A percentile compares a stretch with the other conserved stretches of the same genome.
These are phyloP conservation scores for Penicillium italicum DNA, from an alignment of 2,329 filamentous ascomycete genomes.

Conservation along the genomic window DNA sequence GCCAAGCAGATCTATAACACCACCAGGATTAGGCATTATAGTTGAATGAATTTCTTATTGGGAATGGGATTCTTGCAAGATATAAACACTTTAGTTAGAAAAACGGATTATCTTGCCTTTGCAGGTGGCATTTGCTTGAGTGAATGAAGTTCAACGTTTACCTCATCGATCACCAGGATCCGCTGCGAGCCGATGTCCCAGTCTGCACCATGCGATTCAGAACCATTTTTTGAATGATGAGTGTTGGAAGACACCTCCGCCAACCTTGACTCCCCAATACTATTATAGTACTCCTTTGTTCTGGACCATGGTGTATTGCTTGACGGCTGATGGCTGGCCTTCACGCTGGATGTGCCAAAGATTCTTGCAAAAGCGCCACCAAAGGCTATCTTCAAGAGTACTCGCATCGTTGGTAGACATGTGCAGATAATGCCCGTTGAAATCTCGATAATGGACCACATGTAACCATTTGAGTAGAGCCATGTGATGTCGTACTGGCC, in stretches of 20 bases:
- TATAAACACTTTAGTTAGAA: neutral
- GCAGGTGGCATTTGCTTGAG: too few relatives aligned
- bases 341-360: neutral
- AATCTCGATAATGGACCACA: conserved; percentile 4
- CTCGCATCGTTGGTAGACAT: conserved; percentile 4
- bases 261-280: neutral
- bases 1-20: too few relatives aligned
- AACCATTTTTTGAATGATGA: neutral
- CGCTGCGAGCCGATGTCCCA: neutral
- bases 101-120: neutral
- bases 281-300: neutral
- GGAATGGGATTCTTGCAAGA: too few relatives aligned
- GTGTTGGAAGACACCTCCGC: neutral
- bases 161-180: conserved; percentile 2
- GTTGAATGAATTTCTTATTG: too few relatives aligned
- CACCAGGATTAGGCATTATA: too few relatives aligned
- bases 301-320: neutral
- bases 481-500: neutral
- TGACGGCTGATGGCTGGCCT: neutral
- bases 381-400: neutral
- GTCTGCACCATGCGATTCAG: neutral
- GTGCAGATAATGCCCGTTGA: conserved; percentile 7
- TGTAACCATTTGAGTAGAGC: neutral
- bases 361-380: neutral
- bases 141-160: conserved; percentile 1